Evolutionary conservation across 495 filamentous ascomycete species (phyloP).

Genomic region (Aspergillus steynii): DNA sequence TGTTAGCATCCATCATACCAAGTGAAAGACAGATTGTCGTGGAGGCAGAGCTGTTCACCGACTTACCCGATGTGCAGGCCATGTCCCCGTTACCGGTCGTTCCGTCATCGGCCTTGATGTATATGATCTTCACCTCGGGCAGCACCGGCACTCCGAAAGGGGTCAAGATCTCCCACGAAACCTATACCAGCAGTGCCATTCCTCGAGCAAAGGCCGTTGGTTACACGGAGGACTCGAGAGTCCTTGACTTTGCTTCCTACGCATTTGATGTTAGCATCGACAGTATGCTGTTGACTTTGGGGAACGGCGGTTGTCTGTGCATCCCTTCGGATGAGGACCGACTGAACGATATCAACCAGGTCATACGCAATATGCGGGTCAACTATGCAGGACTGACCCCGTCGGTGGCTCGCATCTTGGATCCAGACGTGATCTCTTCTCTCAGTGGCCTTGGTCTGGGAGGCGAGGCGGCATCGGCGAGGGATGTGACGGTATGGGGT

Average conservation of each 20-base stretch:
- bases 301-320: slow-evolving; percentile 50
- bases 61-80: slow-evolving; percentile 3
- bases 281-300: slow-evolving; percentile 47
- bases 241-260: slow-evolving; percentile 47
- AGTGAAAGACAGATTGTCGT: slow-evolving; percentile 29
- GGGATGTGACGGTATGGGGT: slow-evolving; percentile 42
- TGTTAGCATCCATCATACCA: slow-evolving; percentile 30
- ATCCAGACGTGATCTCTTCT: slow-evolving; percentile 43
- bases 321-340: slow-evolving; percentile 53
- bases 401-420: slow-evolving; percentile 47
- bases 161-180: slow-evolving; percentile 51
- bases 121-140: slow-evolving; percentile 54
- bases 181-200: slow-evolving; percentile 42
- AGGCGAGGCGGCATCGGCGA: slow-evolving; percentile 50
- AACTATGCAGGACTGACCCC: slow-evolving; percentile 53
- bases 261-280: slow-evolving; percentile 51
- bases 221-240: slow-evolving; percentile 36
- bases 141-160: slow-evolving; percentile 59
- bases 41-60: slow-evolving; percentile 21
- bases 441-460: slow-evolving; percentile 49
- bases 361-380: slow-evolving; percentile 44
- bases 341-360: slow-evolving; percentile 47
- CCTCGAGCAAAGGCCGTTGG: slow-evolving; percentile 38
- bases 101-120: slow-evolving; percentile 35
- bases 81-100: slow-evolving; percentile 23